A percentile compares a stretch with the other conserved stretches of the same genome.
phyloP scores from a whole-genome alignment of 2,329 filamentous ascomycete species.

The Helminthosporium solani region DNA sequence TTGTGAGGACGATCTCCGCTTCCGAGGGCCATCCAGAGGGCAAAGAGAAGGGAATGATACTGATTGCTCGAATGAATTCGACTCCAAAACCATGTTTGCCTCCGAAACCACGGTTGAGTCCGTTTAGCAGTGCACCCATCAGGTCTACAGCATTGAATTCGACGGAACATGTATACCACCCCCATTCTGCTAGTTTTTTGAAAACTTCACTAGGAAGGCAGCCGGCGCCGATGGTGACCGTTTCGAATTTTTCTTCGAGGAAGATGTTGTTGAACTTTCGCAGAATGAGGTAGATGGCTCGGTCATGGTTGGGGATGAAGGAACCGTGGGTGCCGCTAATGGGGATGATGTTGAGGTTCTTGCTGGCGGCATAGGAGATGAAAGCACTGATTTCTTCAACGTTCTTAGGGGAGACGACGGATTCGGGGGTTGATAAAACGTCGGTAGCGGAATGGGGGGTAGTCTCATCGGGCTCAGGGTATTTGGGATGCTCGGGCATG shows the following conservation, averaged over 20 bases:
- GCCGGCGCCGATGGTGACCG: constrained; percentile 38
- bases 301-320: constrained; percentile 31
- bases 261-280: constrained; percentile 28
- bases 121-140: constrained; percentile 17
- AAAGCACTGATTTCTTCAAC: constrained; percentile 22
- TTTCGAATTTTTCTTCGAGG: constrained; percentile 19
- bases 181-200: constrained; percentile 17
- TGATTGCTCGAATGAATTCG: constrained; percentile 33
- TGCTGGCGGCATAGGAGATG: constrained; percentile 26
- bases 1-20: not conserved
- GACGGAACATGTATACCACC: constrained; percentile 31
- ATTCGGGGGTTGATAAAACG: constrained; percentile 9
- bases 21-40: constrained; percentile 12
- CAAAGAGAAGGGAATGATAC: constrained; percentile 21
- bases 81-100: constrained; percentile 38
- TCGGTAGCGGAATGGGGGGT: too few species aligned
- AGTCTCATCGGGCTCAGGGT: too few species aligned
- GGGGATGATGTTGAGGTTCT: constrained; percentile 31
- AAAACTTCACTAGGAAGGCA: constrained; percentile 28
- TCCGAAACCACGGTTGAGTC: constrained; percentile 19
- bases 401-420: constrained; percentile 29
- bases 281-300: constrained; percentile 31
- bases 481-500: too few species aligned
- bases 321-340: constrained; percentile 34
- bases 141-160: constrained; percentile 21